These are phyloP conservation scores for Zalerion maritima DNA, from an alignment of 495 filamentous ascomycete genomes.

Conservation along the genomic window DNA sequence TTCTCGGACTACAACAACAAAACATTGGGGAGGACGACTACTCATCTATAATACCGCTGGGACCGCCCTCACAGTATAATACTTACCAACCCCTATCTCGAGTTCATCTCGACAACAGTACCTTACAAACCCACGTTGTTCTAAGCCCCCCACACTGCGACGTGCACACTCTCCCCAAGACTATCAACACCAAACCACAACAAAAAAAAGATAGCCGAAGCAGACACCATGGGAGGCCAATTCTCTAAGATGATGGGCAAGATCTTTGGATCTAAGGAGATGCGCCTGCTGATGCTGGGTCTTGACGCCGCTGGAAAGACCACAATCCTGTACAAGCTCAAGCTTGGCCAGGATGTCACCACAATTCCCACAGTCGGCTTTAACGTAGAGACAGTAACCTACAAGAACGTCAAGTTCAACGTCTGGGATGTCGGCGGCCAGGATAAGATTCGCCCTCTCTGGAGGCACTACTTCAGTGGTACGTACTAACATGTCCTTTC, in stretches of 20 bases:
- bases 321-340: conserved; percentile 99
- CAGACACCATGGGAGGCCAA: conserved; percentile 53
- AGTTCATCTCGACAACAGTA: conserved; percentile 5
- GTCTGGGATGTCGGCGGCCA: conserved; percentile 99
- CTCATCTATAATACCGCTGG: too few relatives aligned
- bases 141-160: background rate
- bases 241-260: conserved; percentile 87
- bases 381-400: conserved; percentile 98
- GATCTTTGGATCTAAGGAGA: conserved; percentile 98
- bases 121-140: conserved; percentile 1
- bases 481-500: conserved; percentile 23
- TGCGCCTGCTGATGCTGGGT: conserved; percentile 95
- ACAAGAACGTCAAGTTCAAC: conserved; percentile 99
- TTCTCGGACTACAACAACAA: too few relatives aligned
- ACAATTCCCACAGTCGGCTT: conserved; percentile 99
- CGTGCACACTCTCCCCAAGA: background rate
- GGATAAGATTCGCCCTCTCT: conserved; percentile 96
- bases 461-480: conserved; percentile 98
- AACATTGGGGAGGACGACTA: too few relatives aligned
- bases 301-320: conserved; percentile 98
- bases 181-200: conserved; percentile 3
- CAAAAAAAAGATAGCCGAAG: background rate
- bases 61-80: too few relatives aligned
- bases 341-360: conserved; percentile 93
- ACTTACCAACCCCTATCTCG: conserved; percentile 3